Percentiles rank a stretch among this genome's conserved stretches.
Evolutionary conservation across 2,329 filamentous ascomycete genomes (phyloP).

Genomic region (Rhynchosporium graminicola): DNA sequence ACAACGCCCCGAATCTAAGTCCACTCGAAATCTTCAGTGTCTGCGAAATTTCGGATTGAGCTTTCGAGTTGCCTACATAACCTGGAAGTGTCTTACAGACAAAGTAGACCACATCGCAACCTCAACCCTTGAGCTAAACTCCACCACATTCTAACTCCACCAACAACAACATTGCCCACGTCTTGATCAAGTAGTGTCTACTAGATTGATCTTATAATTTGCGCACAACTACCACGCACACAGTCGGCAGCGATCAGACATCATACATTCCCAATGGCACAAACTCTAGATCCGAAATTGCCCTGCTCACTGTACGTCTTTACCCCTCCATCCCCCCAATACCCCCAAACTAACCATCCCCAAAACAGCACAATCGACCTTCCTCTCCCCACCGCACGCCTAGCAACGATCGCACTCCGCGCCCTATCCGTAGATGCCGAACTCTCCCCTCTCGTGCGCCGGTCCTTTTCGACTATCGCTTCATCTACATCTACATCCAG

Average conservation of each 20-base stretch:
- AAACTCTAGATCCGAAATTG: slow-evolving; percentile 50
- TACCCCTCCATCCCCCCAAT: slow-evolving; percentile 13
- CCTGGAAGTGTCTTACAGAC: too few species aligned
- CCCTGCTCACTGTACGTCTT: slow-evolving; percentile 63
- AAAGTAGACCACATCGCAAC: too few species aligned
- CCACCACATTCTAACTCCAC: too few species aligned
- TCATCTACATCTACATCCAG: slow-evolving; percentile 26
- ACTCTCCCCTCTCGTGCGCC: slow-evolving; percentile 78
- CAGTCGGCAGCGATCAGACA: neutral
- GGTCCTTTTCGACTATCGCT: slow-evolving; percentile 63
- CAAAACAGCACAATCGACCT: slow-evolving; percentile 35
- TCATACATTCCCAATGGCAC: slow-evolving; percentile 25
- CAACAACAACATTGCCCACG: too few species aligned
- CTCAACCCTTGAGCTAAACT: too few species aligned
- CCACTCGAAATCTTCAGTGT: too few species aligned
- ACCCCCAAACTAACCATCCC: neutral
- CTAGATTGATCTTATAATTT: too few species aligned
- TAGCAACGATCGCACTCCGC: slow-evolving; percentile 73
- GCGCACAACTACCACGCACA: slow-evolving; percentile 23
- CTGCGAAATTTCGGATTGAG: too few species aligned
- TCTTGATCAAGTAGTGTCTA: too few species aligned
- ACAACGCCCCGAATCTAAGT: too few species aligned
- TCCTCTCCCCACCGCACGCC: slow-evolving; percentile 77
- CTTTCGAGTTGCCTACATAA: too few species aligned
- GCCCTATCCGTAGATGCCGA: slow-evolving; percentile 85